Conservation (phyloP, 192 early-diverging fungal genomes). For the Glomus cerebriforme region DNA sequence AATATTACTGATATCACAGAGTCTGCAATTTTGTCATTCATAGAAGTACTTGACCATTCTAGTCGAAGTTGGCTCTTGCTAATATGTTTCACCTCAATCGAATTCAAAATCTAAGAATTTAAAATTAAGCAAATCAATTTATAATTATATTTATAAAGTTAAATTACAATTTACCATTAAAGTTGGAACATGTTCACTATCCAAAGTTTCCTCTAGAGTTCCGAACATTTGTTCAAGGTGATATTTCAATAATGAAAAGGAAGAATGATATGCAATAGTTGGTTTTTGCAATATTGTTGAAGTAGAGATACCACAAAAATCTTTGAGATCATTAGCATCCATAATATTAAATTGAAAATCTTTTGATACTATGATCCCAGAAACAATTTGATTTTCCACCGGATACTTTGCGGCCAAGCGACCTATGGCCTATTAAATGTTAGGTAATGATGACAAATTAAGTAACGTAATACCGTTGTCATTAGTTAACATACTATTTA, state of each 20-base stretch:
- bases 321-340: slow-evolving; percentile 75
- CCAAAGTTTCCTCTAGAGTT: slow-evolving; percentile 51
- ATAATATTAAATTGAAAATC: slow-evolving; percentile 92
- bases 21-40: slow-evolving; percentile 97
- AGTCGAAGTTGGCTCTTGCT: slow-evolving; percentile 66
- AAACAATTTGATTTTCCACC: slow-evolving; percentile 61
- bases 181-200: slow-evolving; percentile 36
- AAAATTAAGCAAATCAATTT: slow-evolving; percentile 6
- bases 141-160: background rate
- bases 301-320: slow-evolving; percentile 78
- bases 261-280: slow-evolving; percentile 72
- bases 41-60: slow-evolving; percentile 88
- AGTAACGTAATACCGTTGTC: background rate
- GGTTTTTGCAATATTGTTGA: slow-evolving; percentile 80
- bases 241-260: slow-evolving; percentile 79
- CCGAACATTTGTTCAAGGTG: slow-evolving; percentile 98
- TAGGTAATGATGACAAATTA: background rate
- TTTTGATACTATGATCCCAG: slow-evolving; percentile 84
- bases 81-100: slow-evolving; percentile 70
- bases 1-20: slow-evolving; percentile 84
- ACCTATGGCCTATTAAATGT: slow-evolving; percentile 69
- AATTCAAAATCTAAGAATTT: slow-evolving; percentile 50
- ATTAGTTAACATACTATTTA: background rate
- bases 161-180: slow-evolving; percentile 35
- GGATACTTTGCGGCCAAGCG: slow-evolving; percentile 76